Percentiles rank a stretch among this genome's conserved stretches.
Conservation (phyloP, 306 rosid species). For the Arachis stenosperma region DNA sequence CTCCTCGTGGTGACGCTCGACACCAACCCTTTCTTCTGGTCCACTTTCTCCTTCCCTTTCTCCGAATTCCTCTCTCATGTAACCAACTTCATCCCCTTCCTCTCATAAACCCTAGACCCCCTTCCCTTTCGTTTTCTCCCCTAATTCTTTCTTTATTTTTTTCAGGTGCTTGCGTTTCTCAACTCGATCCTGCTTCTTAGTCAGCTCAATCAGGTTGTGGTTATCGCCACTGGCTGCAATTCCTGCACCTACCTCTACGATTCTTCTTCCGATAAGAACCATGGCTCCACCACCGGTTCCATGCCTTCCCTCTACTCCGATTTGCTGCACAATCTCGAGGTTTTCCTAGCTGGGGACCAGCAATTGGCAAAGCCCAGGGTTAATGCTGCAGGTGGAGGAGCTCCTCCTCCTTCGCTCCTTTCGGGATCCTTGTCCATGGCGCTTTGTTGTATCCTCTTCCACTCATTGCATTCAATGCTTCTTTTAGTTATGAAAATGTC, state of each 20-base stretch:
- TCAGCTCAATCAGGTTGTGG: constrained; percentile 83
- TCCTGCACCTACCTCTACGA: constrained; percentile 77
- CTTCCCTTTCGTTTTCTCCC: background rate
- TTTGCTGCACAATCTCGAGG: constrained; percentile 72
- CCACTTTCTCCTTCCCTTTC: constrained; percentile 66
- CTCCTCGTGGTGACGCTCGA: constrained; percentile 80
- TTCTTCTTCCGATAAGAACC: constrained; percentile 57
- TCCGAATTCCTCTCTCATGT: constrained; percentile 87
- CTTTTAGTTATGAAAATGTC: background rate
- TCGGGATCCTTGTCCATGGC: constrained; percentile 95
- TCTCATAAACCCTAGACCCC: background rate
- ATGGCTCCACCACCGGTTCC: constrained; percentile 53
- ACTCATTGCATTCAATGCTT: background rate
- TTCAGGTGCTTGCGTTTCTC: constrained; percentile 79
- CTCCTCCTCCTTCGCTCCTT: constrained; percentile 65
- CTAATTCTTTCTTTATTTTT: background rate
- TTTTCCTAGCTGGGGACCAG: constrained; percentile 62
- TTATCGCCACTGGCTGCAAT: constrained; percentile 87
- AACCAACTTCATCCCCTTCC: background rate
- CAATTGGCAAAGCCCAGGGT: constrained; percentile 38
- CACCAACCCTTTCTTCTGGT: constrained; percentile 92
- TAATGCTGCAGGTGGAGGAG: constrained; percentile 40
- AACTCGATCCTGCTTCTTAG: constrained; percentile 79
- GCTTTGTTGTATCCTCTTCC: constrained; percentile 85
- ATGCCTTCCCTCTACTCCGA: constrained; percentile 76